phyloP scores from a whole-genome alignment of 495 filamentous ascomycete species.

The Zalerion maritima region DNA sequence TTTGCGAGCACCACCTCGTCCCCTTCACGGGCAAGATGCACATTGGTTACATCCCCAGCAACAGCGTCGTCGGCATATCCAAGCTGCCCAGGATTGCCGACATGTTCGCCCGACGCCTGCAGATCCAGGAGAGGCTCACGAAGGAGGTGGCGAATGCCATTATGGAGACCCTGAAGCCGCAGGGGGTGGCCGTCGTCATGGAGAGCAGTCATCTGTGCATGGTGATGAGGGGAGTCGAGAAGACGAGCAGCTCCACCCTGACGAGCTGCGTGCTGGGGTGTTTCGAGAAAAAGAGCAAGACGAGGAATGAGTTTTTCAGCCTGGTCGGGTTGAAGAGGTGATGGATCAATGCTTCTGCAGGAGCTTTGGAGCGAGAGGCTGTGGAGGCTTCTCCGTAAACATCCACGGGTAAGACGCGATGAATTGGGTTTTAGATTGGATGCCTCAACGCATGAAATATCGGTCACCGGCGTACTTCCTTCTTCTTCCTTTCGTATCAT shows the following conservation, averaged over 20 bases:
- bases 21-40: slow-evolving; percentile 98
- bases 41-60: slow-evolving; percentile 88
- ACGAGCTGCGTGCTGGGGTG: slow-evolving; percentile 94
- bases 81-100: slow-evolving; percentile 92
- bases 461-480: too few species aligned
- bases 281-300: slow-evolving; percentile 85
- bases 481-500: too few species aligned
- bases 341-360: too few species aligned
- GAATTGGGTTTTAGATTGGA: too few species aligned
- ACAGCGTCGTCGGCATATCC: slow-evolving; percentile 80
- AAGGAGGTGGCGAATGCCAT: slow-evolving; percentile 93
- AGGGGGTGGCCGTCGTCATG: slow-evolving; percentile 92
- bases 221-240: slow-evolving; percentile 91
- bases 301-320: slow-evolving; percentile 83
- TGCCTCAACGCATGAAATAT: too few species aligned
- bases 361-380: too few species aligned
- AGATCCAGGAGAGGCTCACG: slow-evolving; percentile 90
- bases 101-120: slow-evolving; percentile 86
- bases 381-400: too few species aligned
- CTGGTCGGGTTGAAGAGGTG: slow-evolving; percentile 51
- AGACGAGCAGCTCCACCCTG: slow-evolving; percentile 72
- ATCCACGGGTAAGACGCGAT: too few species aligned
- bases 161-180: slow-evolving; percentile 82
- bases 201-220: slow-evolving; percentile 97
- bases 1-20: slow-evolving; percentile 96